Conservation (phyloP, 805 yeast species). For the Lipomyces starkeyi region DNA sequence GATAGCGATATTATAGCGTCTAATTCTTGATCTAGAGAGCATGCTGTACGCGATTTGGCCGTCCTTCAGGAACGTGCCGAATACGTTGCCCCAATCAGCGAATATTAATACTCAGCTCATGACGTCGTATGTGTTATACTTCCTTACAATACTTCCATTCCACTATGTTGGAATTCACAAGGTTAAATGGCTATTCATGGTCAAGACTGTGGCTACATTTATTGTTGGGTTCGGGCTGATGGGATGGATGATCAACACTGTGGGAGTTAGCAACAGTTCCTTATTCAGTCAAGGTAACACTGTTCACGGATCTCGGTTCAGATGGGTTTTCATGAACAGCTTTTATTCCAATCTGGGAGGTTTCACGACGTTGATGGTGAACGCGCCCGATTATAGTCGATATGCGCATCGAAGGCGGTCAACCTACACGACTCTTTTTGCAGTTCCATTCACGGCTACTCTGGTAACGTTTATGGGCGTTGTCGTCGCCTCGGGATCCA, state of each 20-base stretch:
- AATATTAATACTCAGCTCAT: constrained; percentile 56
- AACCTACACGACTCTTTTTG: constrained; percentile 23
- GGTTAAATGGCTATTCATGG: constrained; percentile 82
- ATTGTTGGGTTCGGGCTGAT: constrained; percentile 82
- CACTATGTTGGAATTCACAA: constrained; percentile 83
- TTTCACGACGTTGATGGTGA: constrained; percentile 51
- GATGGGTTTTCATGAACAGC: constrained; percentile 66
- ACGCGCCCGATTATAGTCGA: constrained; percentile 58
- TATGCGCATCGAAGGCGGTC: constrained; percentile 50
- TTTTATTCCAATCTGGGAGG: constrained; percentile 60
- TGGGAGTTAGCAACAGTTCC: constrained; percentile 21
- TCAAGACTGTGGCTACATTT: constrained; percentile 79
- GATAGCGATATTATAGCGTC: too few relatives aligned
- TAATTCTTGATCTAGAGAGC: constrained; percentile 47
- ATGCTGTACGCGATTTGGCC: constrained; percentile 80
- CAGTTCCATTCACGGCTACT: constrained; percentile 27
- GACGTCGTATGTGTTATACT: constrained; percentile 78
- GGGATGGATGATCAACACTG: constrained; percentile 66
- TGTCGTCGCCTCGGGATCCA: constrained; percentile 34
- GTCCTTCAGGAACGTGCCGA: constrained; percentile 45
- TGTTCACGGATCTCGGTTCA: constrained; percentile 65
- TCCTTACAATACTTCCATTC: constrained; percentile 80
- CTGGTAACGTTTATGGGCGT: constrained; percentile 35
- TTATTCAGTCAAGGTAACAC: constrained; percentile 36
- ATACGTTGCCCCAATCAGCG: constrained; percentile 47